Percentiles rank a stretch among this genome's conserved stretches.
phyloP scores from a whole-genome alignment of 805 yeast genomes.

The Candida quercuum region DNA sequence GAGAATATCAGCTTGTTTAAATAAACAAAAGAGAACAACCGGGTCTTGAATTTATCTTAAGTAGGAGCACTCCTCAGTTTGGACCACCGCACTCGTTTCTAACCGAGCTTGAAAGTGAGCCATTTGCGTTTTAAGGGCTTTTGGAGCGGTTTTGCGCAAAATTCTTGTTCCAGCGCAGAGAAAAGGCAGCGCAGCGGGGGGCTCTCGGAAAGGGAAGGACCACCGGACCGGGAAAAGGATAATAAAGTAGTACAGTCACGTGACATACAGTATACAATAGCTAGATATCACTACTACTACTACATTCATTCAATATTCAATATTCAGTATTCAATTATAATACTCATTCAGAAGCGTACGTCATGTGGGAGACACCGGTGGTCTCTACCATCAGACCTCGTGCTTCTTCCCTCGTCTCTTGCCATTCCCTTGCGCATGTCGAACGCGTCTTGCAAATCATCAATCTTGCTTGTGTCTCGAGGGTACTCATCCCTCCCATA shows the following conservation, averaged over 20 bases:
- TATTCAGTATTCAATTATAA: neutral
- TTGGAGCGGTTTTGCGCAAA: too few relatives aligned
- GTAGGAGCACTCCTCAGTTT: too few relatives aligned
- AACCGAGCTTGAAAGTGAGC: too few relatives aligned
- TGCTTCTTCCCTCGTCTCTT: slow-evolving; percentile 49
- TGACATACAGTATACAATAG: neutral
- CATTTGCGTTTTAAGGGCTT: too few relatives aligned
- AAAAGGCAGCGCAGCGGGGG: neutral
- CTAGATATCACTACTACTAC: too few relatives aligned
- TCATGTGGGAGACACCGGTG: slow-evolving; percentile 63
- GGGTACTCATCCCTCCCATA: slow-evolving; percentile 57
- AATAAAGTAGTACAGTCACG: neutral
- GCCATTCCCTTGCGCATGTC: slow-evolving; percentile 72
- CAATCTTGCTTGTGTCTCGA: slow-evolving; percentile 32
- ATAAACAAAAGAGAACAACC: too few relatives aligned
- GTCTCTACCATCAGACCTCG: slow-evolving; percentile 56
- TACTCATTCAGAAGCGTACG: slow-evolving; percentile 41
- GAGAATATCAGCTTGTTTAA: too few relatives aligned
- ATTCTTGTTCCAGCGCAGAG: too few relatives aligned
- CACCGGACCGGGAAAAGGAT: neutral
- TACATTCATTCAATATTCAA: neutral
- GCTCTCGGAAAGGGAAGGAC: neutral
- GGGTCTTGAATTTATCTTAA: too few relatives aligned
- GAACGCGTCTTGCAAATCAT: slow-evolving; percentile 80
- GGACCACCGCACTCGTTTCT: too few relatives aligned